Percentiles rank a stretch among this genome's conserved stretches.
These are phyloP conservation scores for Rubroshorea leprosula DNA, from an alignment of 345 rosid species.

Conservation along the genomic window DNA sequence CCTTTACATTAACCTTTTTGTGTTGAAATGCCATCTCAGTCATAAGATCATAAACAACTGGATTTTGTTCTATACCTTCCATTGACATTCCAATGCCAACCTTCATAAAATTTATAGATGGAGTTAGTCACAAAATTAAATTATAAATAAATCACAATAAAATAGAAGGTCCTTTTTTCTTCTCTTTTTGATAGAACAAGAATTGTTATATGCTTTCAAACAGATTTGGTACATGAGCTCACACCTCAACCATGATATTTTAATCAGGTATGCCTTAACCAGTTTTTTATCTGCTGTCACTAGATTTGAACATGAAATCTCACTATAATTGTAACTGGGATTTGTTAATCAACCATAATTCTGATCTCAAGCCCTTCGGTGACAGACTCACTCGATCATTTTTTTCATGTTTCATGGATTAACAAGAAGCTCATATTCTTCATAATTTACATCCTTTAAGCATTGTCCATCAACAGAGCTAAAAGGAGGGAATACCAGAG, in stretches of 20 bases:
- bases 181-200: not conserved
- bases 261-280: too few relatives aligned
- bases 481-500: too few relatives aligned
- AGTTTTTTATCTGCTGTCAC: too few relatives aligned
- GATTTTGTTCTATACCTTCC: constrained; percentile 85
- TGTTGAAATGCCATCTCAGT: constrained; percentile 72
- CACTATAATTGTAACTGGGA: not conserved
- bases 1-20: constrained; percentile 54
- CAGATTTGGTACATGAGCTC: not conserved
- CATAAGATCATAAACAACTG: constrained; percentile 71
- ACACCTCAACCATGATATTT: not conserved
- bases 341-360: not conserved
- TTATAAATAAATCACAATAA: not conserved
- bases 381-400: not conserved
- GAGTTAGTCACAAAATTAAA: constrained; percentile 13
- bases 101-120: constrained; percentile 24
- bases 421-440: constrained; percentile 2
- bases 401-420: constrained; percentile 5
- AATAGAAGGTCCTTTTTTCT: not conserved
- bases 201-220: too few relatives aligned
- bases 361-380: not conserved
- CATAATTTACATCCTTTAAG: too few relatives aligned
- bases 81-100: constrained; percentile 79
- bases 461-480: not conserved
- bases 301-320: not conserved